Evolutionary conservation across 2,329 filamentous ascomycete genomes (phyloP).

Genomic region (Penicillium rolfsii): DNA sequence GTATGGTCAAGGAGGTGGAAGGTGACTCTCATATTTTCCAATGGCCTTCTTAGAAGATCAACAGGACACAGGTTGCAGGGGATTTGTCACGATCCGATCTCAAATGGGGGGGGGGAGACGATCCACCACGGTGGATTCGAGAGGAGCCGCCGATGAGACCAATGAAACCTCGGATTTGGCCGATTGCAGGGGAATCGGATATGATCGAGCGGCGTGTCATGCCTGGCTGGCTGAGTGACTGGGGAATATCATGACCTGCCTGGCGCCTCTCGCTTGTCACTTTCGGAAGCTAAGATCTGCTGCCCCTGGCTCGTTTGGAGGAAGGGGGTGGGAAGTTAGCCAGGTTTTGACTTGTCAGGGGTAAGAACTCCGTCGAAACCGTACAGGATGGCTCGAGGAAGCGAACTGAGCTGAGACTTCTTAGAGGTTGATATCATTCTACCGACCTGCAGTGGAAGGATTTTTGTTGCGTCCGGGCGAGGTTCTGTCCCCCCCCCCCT

Average conservation of each 20-base stretch:
- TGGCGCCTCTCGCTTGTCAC: slow-evolving; percentile 27
- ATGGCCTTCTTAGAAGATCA: slow-evolving; percentile 13
- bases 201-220: slow-evolving; percentile 25
- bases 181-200: slow-evolving; percentile 24
- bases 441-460: background rate
- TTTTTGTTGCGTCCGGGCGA: background rate
- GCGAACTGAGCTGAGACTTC: background rate
- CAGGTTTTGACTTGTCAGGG: background rate
- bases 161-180: slow-evolving; percentile 15
- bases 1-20: background rate
- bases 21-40: slow-evolving; percentile 15
- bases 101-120: slow-evolving; percentile 7
- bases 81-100: slow-evolving; percentile 32
- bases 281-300: slow-evolving; percentile 23
- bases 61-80: slow-evolving; percentile 6
- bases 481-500: background rate
- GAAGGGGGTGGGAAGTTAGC: background rate
- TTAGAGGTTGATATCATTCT: background rate
- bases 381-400: background rate
- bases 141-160: slow-evolving; percentile 19
- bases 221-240: slow-evolving; percentile 32
- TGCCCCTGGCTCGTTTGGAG: slow-evolving; percentile 18
- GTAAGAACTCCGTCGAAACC: background rate
- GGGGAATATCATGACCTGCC: slow-evolving; percentile 16
- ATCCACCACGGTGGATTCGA: slow-evolving; percentile 9